Conservation (phyloP, 192 early-diverging fungal genomes). For the Coemansia sp. region DNA sequence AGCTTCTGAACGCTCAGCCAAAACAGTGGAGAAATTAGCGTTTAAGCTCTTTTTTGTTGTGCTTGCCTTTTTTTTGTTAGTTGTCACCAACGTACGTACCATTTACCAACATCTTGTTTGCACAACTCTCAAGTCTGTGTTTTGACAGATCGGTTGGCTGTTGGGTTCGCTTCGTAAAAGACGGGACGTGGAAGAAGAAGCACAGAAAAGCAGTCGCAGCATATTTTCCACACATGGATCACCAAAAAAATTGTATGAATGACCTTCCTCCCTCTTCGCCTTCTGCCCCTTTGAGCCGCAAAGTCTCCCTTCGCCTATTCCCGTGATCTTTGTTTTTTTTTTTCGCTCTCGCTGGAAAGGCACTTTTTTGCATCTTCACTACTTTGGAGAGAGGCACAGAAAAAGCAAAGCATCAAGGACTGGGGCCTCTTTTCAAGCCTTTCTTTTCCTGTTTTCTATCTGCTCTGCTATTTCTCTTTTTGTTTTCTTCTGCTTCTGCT, state of each 20-base stretch:
- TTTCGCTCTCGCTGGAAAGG: neutral
- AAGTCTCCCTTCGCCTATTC: too few species aligned
- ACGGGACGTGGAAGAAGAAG: too few species aligned
- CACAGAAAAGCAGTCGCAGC: too few species aligned
- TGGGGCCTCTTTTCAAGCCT: neutral
- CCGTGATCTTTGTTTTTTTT: too few species aligned
- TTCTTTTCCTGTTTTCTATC: slow-evolving; percentile 1
- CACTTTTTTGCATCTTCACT: too few species aligned
- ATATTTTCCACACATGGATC: too few species aligned
- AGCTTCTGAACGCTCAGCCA: slow-evolving; percentile 54
- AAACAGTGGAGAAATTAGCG: slow-evolving; percentile 14
- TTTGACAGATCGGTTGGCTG: too few species aligned
- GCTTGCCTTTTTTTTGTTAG: neutral
- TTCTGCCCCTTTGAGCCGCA: neutral
- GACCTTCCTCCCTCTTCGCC: neutral
- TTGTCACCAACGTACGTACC: neutral
- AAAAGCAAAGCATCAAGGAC: neutral
- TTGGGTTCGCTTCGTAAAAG: neutral
- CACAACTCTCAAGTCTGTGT: too few species aligned
- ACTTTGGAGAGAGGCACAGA: neutral
- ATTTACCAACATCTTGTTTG: too few species aligned
- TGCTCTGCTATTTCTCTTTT: slow-evolving; percentile 3
- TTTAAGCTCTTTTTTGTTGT: slow-evolving; percentile 1
- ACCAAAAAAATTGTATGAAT: too few species aligned
- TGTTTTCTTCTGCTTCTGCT: neutral